Evolutionary conservation across 768 basidiomycete genomes (phyloP).

Genomic region (Lactarius hatsudake): DNA sequence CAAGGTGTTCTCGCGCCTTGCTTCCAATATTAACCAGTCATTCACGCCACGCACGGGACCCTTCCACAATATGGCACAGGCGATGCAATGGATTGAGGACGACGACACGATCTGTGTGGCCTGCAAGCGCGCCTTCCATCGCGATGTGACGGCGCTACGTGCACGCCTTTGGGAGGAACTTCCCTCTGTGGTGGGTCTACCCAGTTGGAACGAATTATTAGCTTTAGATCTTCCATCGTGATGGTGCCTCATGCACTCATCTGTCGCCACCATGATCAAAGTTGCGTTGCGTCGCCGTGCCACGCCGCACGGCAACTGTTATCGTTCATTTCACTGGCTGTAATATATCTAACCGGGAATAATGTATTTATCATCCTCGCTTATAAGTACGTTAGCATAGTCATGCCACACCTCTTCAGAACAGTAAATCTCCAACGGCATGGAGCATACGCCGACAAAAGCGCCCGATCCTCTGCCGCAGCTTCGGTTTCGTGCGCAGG

Average conservation of each 20-base stretch:
- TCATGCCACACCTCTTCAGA: slow-evolving; percentile 3
- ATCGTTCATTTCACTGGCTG: not conserved
- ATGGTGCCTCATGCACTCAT: not conserved
- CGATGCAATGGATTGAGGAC: slow-evolving; percentile 37
- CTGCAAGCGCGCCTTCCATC: slow-evolving; percentile 44
- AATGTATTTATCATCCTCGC: slow-evolving; percentile 6
- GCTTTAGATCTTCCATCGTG: slow-evolving; percentile 33
- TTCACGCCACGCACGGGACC: slow-evolving; percentile 53
- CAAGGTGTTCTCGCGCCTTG: slow-evolving; percentile 43
- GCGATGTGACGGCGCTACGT: slow-evolving; percentile 41
- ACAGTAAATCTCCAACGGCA: not conserved
- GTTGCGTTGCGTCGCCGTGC: not conserved
- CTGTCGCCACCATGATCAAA: not conserved
- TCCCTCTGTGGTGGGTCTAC: slow-evolving; percentile 45
- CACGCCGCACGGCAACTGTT: not conserved
- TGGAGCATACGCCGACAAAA: not conserved
- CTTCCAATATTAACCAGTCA: slow-evolving; percentile 44
- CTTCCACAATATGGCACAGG: slow-evolving; percentile 52
- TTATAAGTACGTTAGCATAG: not conserved
- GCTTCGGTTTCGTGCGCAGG: not conserved
- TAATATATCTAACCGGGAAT: not conserved
- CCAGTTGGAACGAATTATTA: slow-evolving; percentile 45
- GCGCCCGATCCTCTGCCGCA: not conserved
- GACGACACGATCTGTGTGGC: slow-evolving; percentile 42
- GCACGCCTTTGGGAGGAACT: slow-evolving; percentile 47